A percentile compares a stretch with the other conserved stretches of the same genome.
Evolutionary conservation across 2,329 filamentous ascomycete genomes (phyloP).

Genomic region (Alternaria brassicicola): DNA sequence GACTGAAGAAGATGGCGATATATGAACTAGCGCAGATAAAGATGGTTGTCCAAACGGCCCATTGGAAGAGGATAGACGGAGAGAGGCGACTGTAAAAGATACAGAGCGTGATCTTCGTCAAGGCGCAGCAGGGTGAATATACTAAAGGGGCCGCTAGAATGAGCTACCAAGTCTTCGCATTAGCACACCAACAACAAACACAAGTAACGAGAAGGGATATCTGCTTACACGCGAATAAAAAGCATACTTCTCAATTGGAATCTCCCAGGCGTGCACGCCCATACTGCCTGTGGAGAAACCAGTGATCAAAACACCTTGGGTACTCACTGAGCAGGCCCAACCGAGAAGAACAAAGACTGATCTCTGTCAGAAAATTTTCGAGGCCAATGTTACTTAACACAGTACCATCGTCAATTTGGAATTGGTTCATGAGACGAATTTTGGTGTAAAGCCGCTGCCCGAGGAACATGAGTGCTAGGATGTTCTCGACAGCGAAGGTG

Average conservation of each 20-base stretch:
- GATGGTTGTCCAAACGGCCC: slow-evolving; percentile 18
- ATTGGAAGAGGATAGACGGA: slow-evolving; percentile 14
- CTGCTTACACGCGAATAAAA: slow-evolving; percentile 19
- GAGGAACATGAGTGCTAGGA: slow-evolving; percentile 28
- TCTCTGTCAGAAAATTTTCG: neutral
- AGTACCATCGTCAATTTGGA: slow-evolving; percentile 38
- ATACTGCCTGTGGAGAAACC: slow-evolving; percentile 18
- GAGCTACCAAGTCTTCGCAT: slow-evolving; percentile 5
- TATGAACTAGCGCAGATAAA: slow-evolving; percentile 27
- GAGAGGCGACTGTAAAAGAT: slow-evolving; percentile 28
- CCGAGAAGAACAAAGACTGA: slow-evolving; percentile 12
- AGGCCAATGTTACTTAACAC: neutral
- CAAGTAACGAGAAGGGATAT: neutral
- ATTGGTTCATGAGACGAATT: slow-evolving; percentile 23
- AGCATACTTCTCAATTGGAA: slow-evolving; percentile 21
- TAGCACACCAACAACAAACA: neutral
- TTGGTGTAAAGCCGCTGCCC: slow-evolving; percentile 39
- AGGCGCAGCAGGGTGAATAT: slow-evolving; percentile 21
- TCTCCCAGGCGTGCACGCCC: slow-evolving; percentile 32
- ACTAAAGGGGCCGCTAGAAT: slow-evolving; percentile 25
- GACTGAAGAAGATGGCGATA: slow-evolving; percentile 28
- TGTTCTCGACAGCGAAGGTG: slow-evolving; percentile 27
- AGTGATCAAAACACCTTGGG: slow-evolving; percentile 14
- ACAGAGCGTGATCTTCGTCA: slow-evolving; percentile 24
- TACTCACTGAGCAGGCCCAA: slow-evolving; percentile 17